A percentile compares a stretch with the other conserved stretches of the same genome.
Conservation (phyloP, 805 yeast species). For the Saturnispora zaruensis region DNA sequence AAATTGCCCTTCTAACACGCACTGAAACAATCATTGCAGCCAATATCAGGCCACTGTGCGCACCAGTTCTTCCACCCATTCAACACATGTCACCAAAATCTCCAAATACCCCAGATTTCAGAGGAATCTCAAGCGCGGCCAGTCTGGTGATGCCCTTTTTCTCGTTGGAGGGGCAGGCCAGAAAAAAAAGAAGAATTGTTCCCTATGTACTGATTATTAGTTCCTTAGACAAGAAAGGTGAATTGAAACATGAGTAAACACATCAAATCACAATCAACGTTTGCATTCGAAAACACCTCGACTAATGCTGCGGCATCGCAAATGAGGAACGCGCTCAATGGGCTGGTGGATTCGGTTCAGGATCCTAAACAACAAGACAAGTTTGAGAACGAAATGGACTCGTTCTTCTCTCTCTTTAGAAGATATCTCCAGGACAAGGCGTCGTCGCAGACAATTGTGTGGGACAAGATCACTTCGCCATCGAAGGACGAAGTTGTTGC, state of each 20-base stretch:
- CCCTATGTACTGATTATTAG: neutral
- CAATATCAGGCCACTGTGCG: neutral
- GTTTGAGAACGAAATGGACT: slow-evolving; percentile 89
- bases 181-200: neutral
- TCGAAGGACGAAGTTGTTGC: slow-evolving; percentile 80
- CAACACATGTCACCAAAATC: neutral
- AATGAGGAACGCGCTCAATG: slow-evolving; percentile 93
- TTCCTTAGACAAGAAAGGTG: neutral
- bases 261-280: slow-evolving; percentile 62
- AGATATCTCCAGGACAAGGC: slow-evolving; percentile 88
- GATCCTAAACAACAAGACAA: slow-evolving; percentile 40
- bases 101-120: neutral
- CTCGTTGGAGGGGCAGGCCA: neutral
- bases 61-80: neutral
- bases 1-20: neutral
- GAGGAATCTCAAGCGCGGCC: neutral
- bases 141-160: neutral
- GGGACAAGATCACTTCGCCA: slow-evolving; percentile 96
- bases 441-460: slow-evolving; percentile 70
- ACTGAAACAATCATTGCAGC: neutral
- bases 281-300: slow-evolving; percentile 91
- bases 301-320: slow-evolving; percentile 94
- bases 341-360: slow-evolving; percentile 72
- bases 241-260: slow-evolving; percentile 36
- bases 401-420: slow-evolving; percentile 87